Base-by-base conservation (phyloP, 192 early-diverging fungal genomes). In the Rhizophlyctis rosea region DNA sequence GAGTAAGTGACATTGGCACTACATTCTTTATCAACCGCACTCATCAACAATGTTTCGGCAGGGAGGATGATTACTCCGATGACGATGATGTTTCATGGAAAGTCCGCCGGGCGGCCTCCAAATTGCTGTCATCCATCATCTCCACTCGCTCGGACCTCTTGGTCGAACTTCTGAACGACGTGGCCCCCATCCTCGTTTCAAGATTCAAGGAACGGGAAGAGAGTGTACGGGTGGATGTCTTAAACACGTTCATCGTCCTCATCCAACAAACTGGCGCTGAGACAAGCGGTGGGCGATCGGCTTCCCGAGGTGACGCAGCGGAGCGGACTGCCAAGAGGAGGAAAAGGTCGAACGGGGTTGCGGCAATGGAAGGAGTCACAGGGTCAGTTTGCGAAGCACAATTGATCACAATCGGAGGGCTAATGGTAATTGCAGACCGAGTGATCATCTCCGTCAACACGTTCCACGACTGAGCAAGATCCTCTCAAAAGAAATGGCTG, bases 61-160 rank as follows among this genome's bases (percentile, higher is more conserved):
- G 70, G 57, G 79, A 75, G 29, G 86, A 81, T 21, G 88, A 88
- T 54, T 91, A 88, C 71, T 90, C 88, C 4, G 92, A 95, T 56
- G 91, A 95, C 44, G 93, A 95, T 51, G 93, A 95, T 61, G 79
- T 94, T 60, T 91, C 90, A 1, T 95, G 91, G 91, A 95, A 95
- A 67, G 93, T 94, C 4, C 87, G 93, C 49, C 77, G 88, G 13
- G 84, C 90, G 2, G 78, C 88, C n/a, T 79, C 87, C 5, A 91
- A 90, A 62, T 61, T 93, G 3, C 68, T 94, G 0, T 60, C 79
- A 1, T 67, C 81, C 34, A 59, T 83, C 35, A 88, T 95, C 50
- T 81, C 73, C 39, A 91, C 91, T 1, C 85, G 87, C 4, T 78
- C 86, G 25, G 88, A 91, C 50, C 52, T 87, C 32, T 73, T 91